phyloP scores from a whole-genome alignment of 2,329 filamentous ascomycete genomes.

The Botrytis deweyae region DNA sequence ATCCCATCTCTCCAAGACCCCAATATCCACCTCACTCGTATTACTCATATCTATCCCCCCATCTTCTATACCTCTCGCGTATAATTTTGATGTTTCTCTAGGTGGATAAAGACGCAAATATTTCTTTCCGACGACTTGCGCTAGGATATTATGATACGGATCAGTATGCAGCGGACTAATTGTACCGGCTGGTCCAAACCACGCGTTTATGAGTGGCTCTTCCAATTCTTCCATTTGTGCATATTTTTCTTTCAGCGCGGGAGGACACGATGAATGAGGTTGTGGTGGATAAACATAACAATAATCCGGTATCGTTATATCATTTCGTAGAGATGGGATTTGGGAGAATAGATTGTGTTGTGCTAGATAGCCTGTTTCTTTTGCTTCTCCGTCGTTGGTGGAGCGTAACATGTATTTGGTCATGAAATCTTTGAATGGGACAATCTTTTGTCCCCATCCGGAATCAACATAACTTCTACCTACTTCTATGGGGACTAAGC shows the following conservation, averaged over 20 bases:
- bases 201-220: slow-evolving; percentile 77
- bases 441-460: slow-evolving; percentile 79
- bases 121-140: slow-evolving; percentile 85
- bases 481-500: slow-evolving; percentile 82
- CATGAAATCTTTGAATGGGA: slow-evolving; percentile 73
- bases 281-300: slow-evolving; percentile 71
- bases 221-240: slow-evolving; percentile 45
- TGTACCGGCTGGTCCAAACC: slow-evolving; percentile 85
- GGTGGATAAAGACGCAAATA: slow-evolving; percentile 89
- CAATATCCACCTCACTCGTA: slow-evolving; percentile 77
- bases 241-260: slow-evolving; percentile 42
- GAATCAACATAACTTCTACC: slow-evolving; percentile 85
- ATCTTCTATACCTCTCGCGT: slow-evolving; percentile 60
- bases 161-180: slow-evolving; percentile 94
- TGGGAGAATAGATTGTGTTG: slow-evolving; percentile 87
- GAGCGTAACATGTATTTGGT: slow-evolving; percentile 35
- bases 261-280: slow-evolving; percentile 49
- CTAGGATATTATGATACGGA: slow-evolving; percentile 88
- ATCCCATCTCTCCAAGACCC: slow-evolving; percentile 64
- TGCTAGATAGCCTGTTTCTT: slow-evolving; percentile 74
- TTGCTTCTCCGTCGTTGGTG: not conserved
- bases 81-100: slow-evolving; percentile 54
- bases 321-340: slow-evolving; percentile 71
- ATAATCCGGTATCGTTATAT: slow-evolving; percentile 80
- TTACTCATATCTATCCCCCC: slow-evolving; percentile 87